Base-by-base conservation (phyloP, 1,284 basidiomycete genomes). In the Trichosporon coremiiforme region DNA sequence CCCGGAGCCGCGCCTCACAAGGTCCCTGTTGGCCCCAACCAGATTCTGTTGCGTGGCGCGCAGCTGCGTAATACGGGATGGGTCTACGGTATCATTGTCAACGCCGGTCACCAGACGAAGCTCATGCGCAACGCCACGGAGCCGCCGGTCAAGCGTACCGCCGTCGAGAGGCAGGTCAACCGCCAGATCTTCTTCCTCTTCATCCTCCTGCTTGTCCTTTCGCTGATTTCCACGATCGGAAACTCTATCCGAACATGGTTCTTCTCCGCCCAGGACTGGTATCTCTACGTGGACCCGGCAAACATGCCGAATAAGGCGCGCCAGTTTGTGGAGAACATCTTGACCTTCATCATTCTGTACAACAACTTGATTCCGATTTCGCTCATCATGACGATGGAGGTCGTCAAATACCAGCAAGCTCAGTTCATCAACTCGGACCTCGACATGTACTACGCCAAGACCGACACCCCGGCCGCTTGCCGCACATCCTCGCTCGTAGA, bases 301-400 rank as follows among this genome's bases (percentile, higher is more conserved):
- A 45, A 68, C 17, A 75, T 77, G 38, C 74, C 80, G 6, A 85
- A 83, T 74, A 84, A 82, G 73, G 93, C 90, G 33, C 90, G 88
- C 76, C 87, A 87, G 65, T 95, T 95, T 80, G 86, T 92, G 64
- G 92, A 94, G 88, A 96, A 98, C 82, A 94, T 99, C 71, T 86
- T 99, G 63, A 99, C 97, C 1, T 99, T 98, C 85, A 94, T 99
- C 84, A 98, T 99, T 81, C 88, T 98, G 50, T 98, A 98, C 87
- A 99, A 98, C 87, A 99, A 99, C 85, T 86, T 99, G 76, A 98
- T 99, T 74, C 97, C 97, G 7, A 99, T 99, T 80, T 99, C 96
- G 71, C 90, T 99, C 75, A 97, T 99, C 79, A 96, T 99, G 78
- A 98, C 97, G 1, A 98, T 99, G 91, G 97, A 99, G 85, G 92